Base-by-base conservation (phyloP, 176 grass and related monocot species). In the Carex pumila region DNA sequence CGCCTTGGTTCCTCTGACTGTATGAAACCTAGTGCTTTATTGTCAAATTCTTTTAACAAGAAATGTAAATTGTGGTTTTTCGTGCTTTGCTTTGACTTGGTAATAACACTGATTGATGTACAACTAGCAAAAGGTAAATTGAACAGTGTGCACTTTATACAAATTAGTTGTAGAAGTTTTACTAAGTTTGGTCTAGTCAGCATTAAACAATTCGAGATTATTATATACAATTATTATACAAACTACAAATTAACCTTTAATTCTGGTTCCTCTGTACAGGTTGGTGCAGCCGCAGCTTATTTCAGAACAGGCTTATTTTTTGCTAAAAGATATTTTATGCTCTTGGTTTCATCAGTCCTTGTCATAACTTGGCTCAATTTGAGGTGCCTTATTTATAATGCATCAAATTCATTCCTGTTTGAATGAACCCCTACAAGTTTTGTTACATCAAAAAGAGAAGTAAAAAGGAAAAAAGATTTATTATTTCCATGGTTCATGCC, bases 341-440 rank as follows among this genome's bases (percentile, higher is more conserved):
- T 98, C 32, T 79, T 95, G 76, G 55, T 63, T 84, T 89, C 92
- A 50, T 90, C 86, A 58, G 76, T 89, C 52, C 80, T 98, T 76
- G 89, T 98, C 58, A 98, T 95, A 81, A 93, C 89, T 39, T 98
- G 95, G 95, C 95, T 98, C 41, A 98, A 95, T 88, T 82, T 98
- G 21, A 93, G 95, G 92, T 98, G 67, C 75, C 11, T 68, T 7
- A 39, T 21, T 65, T 78, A 14, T 62, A 29, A 47, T 52, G 55
- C 31, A 19, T 77, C 31, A 85, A 77, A 73, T 85, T 57, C 47
- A n/a, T 58, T 68, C 8, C 3, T 55, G 47, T 79, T 59, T 50
- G 54, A 1, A 79, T 5, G 15, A 79, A 79, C 50, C 13, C 50
- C 50, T 10, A 25, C 7, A 61, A 21, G 60, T 53, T 78, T 78